A percentile compares a stretch with the other conserved stretches of the same genome.
phyloP scores from a whole-genome alignment of 768 basidiomycete species.

The Phaffia australis region DNA sequence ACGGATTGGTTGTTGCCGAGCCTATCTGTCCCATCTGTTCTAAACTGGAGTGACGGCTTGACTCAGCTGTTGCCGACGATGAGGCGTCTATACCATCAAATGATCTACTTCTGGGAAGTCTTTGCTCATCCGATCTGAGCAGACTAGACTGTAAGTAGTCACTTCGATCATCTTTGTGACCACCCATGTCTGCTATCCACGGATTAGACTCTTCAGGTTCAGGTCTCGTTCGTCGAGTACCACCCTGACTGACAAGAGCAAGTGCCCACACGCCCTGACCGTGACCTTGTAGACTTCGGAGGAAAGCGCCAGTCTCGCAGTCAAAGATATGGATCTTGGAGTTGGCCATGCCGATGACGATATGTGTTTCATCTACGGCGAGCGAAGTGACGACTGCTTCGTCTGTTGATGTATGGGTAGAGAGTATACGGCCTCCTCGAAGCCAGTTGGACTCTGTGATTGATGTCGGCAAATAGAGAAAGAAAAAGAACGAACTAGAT shows the following conservation, averaged over 20 bases:
- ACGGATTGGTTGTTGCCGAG: conserved; percentile 27
- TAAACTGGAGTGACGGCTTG: background rate
- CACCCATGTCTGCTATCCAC: conserved; percentile 13
- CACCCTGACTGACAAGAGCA: conserved; percentile 62
- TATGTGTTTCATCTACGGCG: conserved; percentile 68
- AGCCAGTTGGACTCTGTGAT: conserved; percentile 69
- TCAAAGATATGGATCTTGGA: conserved; percentile 76
- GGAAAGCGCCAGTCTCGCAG: conserved; percentile 61
- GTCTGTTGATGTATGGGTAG: conserved; percentile 48
- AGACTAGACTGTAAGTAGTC: background rate
- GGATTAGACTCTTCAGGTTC: conserved; percentile 3
- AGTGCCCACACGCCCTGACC: conserved; percentile 88
- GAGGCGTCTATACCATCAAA: background rate
- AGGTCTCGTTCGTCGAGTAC: conserved; percentile 30
- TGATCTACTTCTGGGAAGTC: conserved; percentile 9
- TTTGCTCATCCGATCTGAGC: conserved; percentile 9
- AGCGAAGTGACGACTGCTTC: conserved; percentile 73
- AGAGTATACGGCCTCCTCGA: conserved; percentile 58
- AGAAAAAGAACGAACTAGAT: background rate
- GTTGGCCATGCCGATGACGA: conserved; percentile 81
- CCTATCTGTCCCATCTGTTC: background rate
- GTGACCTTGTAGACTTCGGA: conserved; percentile 70
- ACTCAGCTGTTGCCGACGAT: conserved; percentile 5
- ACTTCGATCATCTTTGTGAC: background rate
- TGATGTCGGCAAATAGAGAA: background rate